A percentile compares a stretch with the other conserved stretches of the same genome.
Evolutionary conservation across 495 filamentous ascomycete genomes (phyloP).

Genomic region (Xylaria acuta): DNA sequence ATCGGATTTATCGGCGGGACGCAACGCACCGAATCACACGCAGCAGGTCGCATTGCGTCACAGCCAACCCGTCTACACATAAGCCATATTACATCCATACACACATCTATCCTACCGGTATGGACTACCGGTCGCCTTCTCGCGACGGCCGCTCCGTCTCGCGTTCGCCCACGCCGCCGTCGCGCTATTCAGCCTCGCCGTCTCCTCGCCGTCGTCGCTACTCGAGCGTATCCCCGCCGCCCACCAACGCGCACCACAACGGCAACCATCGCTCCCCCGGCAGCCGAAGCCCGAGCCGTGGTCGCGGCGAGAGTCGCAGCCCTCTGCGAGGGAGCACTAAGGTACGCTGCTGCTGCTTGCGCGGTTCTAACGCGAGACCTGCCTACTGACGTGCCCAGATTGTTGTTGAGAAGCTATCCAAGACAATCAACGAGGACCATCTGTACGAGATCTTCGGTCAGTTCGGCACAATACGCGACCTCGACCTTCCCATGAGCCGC

Average conservation of each 20-base stretch:
- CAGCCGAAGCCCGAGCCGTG: constrained; percentile 38
- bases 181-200: constrained; percentile 42
- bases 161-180: constrained; percentile 41
- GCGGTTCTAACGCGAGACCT: neutral
- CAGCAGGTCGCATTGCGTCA: constrained; percentile 19
- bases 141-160: constrained; percentile 36
- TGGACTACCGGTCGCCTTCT: constrained; percentile 42
- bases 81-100: neutral
- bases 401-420: constrained; percentile 94
- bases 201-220: constrained; percentile 41
- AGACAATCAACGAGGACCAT: constrained; percentile 89
- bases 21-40: neutral
- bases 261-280: constrained; percentile 36
- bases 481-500: constrained; percentile 89
- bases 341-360: constrained; percentile 34
- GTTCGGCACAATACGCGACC: constrained; percentile 82
- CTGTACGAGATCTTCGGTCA: constrained; percentile 89
- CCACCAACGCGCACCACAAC: constrained; percentile 36
- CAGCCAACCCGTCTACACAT: neutral
- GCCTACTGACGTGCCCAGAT: constrained; percentile 63
- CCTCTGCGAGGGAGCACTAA: constrained; percentile 45
- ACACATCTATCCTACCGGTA: constrained; percentile 13
- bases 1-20: neutral
- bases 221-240: constrained; percentile 32
- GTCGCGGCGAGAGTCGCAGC: constrained; percentile 42